Evolutionary conservation across 2,329 filamentous ascomycete genomes (phyloP), one percentile per base, ranked within the genome.

Genomic region (Kalmusia sp.): DNA sequence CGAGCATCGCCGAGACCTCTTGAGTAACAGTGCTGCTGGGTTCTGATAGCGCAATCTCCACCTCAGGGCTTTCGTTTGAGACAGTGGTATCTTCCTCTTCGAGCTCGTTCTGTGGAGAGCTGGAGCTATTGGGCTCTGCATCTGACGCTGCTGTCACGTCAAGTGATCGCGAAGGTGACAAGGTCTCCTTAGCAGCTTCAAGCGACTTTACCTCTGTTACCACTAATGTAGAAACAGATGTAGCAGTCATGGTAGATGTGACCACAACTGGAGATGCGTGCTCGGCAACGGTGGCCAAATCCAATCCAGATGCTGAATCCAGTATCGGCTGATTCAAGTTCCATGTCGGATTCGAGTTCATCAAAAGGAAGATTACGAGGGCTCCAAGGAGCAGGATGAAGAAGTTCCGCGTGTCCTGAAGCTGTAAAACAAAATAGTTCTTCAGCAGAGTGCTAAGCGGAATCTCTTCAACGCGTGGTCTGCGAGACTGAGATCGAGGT

Each of bases 361-460:
- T 65, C 17, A 65, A 52, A 22, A 82, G 67, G 54, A 79, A 75
- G 1, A 79, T 55, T 4, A 82, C 73, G 5, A 80, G 53, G 12
- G 75, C 51, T 37, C 74, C 75, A 3, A 86, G 70, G 4, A 81
- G 53, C 7, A 77, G 68, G 28, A 85, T 79, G 15, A 77, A 71
- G 9, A 84, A 69, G 61, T 86, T 87, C 31, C 80, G 77, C 39
- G 76, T 75, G 58, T 87, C 84, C 38, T 76, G 76, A 2, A 80
- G 74, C 17, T 85, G 69, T 1, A 84, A 70, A 21, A 78, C 72
- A 15, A 85, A 52, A 59, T 84, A 86, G 62, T 84, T 85, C 53
- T 76, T 73, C 38, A 85, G 55, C 12, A 86, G 71, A 0, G 79
- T 79, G 14, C 76, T 72, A 0, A 87, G 70, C 2, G 82, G 82